A percentile compares a stretch with the other conserved stretches of the same genome.
Conservation (phyloP, 2,329 filamentous ascomycete genomes). For the Cordyceps cicadae region DNA sequence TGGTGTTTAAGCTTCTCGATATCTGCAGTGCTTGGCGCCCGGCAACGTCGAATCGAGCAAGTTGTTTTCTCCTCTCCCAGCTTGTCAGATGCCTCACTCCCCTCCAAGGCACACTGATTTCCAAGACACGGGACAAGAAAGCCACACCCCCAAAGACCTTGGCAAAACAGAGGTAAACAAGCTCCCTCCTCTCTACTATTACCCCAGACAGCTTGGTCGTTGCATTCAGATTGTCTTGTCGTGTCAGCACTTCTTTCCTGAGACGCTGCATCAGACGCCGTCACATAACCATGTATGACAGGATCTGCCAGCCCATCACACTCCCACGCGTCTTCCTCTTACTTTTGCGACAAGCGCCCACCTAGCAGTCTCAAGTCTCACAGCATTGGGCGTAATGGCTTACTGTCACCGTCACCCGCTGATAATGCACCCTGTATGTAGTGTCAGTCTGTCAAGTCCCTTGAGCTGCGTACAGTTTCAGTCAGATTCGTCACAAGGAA, state of each 20-base stretch:
- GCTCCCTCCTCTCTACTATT: not conserved
- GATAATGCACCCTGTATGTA: conserved; percentile 4
- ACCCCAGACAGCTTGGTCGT: not conserved
- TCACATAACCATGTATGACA: not conserved
- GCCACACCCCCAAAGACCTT: not conserved
- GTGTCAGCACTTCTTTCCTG: conserved; percentile 5
- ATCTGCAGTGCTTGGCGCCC: not conserved
- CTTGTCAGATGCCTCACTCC: not conserved
- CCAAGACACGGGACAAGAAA: not conserved
- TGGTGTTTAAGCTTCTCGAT: conserved; percentile 2
- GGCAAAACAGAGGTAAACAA: not conserved
- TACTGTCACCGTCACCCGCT: not conserved
- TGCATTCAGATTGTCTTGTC: not conserved
- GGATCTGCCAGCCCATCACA: conserved; percentile 5
- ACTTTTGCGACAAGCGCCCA: not conserved
- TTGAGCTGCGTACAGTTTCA: conserved; percentile 3
- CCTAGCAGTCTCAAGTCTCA: not conserved
- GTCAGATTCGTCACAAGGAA: not conserved
- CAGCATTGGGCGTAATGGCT: not conserved
- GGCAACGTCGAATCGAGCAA: not conserved
- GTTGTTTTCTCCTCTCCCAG: no score
- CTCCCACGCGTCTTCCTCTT: not conserved
- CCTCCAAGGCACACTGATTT: not conserved
- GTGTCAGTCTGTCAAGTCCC: not conserved
- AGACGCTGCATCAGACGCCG: conserved; percentile 1